Base-by-base conservation (phyloP, 257 asterid genomes). In the Prunella vulgaris region DNA sequence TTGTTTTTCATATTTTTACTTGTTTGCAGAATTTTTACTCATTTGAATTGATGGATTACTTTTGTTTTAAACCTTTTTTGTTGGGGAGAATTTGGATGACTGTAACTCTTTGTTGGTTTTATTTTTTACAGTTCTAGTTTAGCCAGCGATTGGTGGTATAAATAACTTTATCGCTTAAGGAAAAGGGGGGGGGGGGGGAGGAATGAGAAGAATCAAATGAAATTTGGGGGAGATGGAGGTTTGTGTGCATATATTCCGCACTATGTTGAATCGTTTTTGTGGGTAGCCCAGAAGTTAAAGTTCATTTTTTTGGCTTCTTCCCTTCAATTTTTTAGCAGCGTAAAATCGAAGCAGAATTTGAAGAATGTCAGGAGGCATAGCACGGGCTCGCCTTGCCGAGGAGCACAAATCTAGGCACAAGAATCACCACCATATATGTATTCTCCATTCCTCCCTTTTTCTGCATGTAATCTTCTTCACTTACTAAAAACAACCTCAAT, bases 371-470 rank as follows among this genome's bases (percentile, higher is more conserved):
- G 77, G 77, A 5, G 80, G 82, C 30, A 70, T 77, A 33, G 77
- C 96, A 28, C 83, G 83, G 24, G 87, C 84, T 12, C 89, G 93
- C 9, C 88, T 88, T 32, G 79, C 91, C 1, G 91, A 88, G 79
- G 93, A 86, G 75, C 85, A 93, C 27, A 88, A 86, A 72, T 56
- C 89, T 24, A 86, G 96, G 96, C 85, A 89, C 64, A 88, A 80
- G 76, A 84, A 85, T 76, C 96, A 88, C 66, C 96, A 91, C 4
- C 88, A 85, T 28, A 91, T 87, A 17, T 59, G 83, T 67, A 14
- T 28, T 22, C 33, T 44, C 51, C 32, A 17, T 27, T 25, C 3
- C 28, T 25, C 49, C 63, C 28, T 40, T 13, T 42, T 40, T 14
- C 2, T 25, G 28, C n/a, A n/a, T n/a, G n/a, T n/a, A n/a, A n/a